These are phyloP conservation scores for Phytophthora agathidicida DNA, from an alignment of 352 stramenopile genomes.

Conservation along the genomic window DNA sequence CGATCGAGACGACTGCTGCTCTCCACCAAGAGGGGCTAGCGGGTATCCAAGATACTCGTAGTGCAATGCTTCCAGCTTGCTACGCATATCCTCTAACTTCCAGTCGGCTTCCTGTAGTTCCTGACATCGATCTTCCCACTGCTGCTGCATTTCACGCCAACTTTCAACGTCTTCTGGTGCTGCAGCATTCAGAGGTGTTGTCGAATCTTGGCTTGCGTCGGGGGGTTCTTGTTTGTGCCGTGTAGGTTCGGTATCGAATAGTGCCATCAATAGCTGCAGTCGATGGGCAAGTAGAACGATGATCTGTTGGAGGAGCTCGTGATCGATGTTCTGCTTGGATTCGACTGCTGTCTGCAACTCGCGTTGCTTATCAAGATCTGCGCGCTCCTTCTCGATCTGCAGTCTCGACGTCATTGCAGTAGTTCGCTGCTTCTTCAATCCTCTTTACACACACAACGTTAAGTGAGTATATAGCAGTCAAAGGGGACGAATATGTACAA, in stretches of 20 bases:
- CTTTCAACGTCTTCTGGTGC: conserved; percentile 33
- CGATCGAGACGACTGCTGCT: conserved; percentile 12
- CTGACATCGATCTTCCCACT: conserved; percentile 54
- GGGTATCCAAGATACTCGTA: conserved; percentile 31
- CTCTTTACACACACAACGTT: conserved; percentile 20
- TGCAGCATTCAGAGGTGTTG: not conserved
- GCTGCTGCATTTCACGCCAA: conserved; percentile 47
- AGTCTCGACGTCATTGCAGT: conserved; percentile 37
- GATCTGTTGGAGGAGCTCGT: conserved; percentile 49
- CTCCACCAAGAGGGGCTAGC: not conserved
- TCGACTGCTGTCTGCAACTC: conserved; percentile 10
- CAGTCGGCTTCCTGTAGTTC: conserved; percentile 66
- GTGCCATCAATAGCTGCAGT: conserved; percentile 49
- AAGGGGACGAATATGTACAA: conserved; percentile 5
- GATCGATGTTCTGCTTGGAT: conserved; percentile 42
- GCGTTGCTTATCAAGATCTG: conserved; percentile 24
- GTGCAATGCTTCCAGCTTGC: conserved; percentile 56
- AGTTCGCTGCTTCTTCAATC: conserved; percentile 50
- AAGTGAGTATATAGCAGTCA: not conserved
- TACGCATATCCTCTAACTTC: conserved; percentile 66
- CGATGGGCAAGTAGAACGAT: conserved; percentile 51
- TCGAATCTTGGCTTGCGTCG: too few species aligned
- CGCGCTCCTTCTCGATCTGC: conserved; percentile 36
- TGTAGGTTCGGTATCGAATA: conserved; percentile 44
- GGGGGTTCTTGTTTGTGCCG: too few species aligned